These are phyloP conservation scores for Papilionanthe hybrid DNA, from an alignment of 116 monocot genomes.

Conservation along the genomic window DNA sequence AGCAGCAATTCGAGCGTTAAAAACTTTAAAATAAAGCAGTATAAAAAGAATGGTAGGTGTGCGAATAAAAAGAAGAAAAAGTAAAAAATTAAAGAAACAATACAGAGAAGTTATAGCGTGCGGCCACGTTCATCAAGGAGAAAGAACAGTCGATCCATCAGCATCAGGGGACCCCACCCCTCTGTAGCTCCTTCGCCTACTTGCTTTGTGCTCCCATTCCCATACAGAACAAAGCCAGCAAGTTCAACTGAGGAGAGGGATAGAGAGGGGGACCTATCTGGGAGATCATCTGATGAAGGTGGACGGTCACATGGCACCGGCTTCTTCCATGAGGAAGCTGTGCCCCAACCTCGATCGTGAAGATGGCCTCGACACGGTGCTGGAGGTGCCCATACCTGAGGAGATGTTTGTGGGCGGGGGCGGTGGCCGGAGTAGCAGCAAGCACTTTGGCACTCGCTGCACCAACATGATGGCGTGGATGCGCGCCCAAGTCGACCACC, in stretches of 20 bases:
- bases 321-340: conserved; percentile 49
- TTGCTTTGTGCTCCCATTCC: no score
- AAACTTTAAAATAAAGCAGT: not conserved
- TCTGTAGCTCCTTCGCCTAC: not conserved
- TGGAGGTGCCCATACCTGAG: conserved; percentile 87
- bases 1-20: not conserved
- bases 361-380: conserved; percentile 60
- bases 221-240: not conserved
- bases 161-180: not conserved
- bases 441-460: conserved; percentile 17
- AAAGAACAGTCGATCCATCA: not conserved
- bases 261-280: not conserved
- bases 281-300: not conserved
- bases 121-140: conserved; percentile 1
- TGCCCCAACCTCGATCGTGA: conserved; percentile 65
- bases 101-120: not conserved
- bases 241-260: not conserved
- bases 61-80: not conserved
- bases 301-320: not conserved
- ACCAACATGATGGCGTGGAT: conserved; percentile 58
- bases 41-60: conserved; percentile 7
- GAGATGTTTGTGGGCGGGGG: conserved; percentile 40
- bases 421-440: conserved; percentile 6
- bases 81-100: not conserved
- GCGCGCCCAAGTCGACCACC: conserved; percentile 15